Percentiles rank a stretch among this genome's conserved stretches.
Evolutionary conservation across 805 yeast genomes (phyloP).

Genomic region (Tetrapisispora namnaoensis): DNA sequence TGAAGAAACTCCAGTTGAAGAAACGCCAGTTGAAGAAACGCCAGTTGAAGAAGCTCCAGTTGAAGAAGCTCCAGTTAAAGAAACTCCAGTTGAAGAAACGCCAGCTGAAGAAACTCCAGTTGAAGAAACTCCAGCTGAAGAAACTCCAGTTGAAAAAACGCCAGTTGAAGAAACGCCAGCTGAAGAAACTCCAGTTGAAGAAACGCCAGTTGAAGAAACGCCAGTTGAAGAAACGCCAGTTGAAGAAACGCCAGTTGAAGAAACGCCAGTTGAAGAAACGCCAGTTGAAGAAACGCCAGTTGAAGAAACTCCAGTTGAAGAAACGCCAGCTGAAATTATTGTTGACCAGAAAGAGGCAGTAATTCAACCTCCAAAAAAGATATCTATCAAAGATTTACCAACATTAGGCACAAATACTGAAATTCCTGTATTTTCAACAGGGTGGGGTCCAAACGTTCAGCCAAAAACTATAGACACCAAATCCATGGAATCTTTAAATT

Average conservation of each 20-base stretch:
- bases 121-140: background rate
- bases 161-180: background rate
- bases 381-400: conserved; percentile 42
- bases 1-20: background rate
- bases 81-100: background rate
- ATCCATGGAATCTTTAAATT: conserved; percentile 13
- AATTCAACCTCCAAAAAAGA: conserved; percentile 9
- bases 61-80: background rate
- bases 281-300: conserved; percentile 44
- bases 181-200: background rate
- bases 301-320: conserved; percentile 1
- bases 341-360: conserved; percentile 1
- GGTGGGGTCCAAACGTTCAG: conserved; percentile 40
- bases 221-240: background rate
- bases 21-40: conserved; percentile 43
- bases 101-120: background rate
- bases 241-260: conserved; percentile 2
- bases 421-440: conserved; percentile 13
- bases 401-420: conserved; percentile 43
- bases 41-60: conserved; percentile 2
- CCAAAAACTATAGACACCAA: conserved; percentile 17
- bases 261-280: background rate
- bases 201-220: background rate
- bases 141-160: background rate
- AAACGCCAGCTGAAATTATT: background rate